These are phyloP conservation scores for Magnaporthiopsis incrustans DNA, from an alignment of 2,329 filamentous ascomycete genomes.

Conservation along the genomic window DNA sequence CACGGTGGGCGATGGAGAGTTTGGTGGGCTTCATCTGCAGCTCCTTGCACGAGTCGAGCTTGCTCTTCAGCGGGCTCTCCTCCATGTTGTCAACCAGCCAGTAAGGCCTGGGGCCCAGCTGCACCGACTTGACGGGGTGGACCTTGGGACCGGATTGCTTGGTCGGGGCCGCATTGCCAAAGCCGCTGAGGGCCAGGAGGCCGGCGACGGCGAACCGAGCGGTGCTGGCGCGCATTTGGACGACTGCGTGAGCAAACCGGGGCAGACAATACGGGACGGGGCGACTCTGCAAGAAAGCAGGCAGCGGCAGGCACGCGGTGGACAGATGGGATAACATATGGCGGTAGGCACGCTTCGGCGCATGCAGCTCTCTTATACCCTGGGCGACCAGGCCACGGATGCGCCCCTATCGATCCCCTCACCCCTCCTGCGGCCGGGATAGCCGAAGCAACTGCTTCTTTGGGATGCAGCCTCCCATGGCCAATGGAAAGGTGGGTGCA, in stretches of 20 bases:
- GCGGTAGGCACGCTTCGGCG: background rate
- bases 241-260: too few species aligned
- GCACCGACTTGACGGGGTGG: constrained; percentile 36
- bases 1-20: constrained; percentile 56
- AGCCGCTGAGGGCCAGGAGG: constrained; percentile 1
- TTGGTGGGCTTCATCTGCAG: constrained; percentile 40
- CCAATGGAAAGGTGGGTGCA: background rate
- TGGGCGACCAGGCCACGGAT: background rate
- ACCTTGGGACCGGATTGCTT: background rate
- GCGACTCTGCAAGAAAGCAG: background rate
- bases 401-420: background rate
- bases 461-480: background rate
- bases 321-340: background rate
- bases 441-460: background rate
- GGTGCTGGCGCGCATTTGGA: constrained; percentile 1
- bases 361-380: background rate
- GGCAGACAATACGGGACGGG: background rate
- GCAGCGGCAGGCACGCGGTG: background rate
- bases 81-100: constrained; percentile 58
- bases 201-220: constrained; percentile 4
- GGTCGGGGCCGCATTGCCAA: constrained; percentile 1
- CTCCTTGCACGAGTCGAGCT: constrained; percentile 51
- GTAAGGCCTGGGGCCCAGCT: constrained; percentile 56
- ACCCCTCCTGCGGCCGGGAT: background rate
- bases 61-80: constrained; percentile 48